These are phyloP conservation scores for Auriscalpium orientale DNA, from an alignment of 768 basidiomycete genomes.

Conservation along the genomic window DNA sequence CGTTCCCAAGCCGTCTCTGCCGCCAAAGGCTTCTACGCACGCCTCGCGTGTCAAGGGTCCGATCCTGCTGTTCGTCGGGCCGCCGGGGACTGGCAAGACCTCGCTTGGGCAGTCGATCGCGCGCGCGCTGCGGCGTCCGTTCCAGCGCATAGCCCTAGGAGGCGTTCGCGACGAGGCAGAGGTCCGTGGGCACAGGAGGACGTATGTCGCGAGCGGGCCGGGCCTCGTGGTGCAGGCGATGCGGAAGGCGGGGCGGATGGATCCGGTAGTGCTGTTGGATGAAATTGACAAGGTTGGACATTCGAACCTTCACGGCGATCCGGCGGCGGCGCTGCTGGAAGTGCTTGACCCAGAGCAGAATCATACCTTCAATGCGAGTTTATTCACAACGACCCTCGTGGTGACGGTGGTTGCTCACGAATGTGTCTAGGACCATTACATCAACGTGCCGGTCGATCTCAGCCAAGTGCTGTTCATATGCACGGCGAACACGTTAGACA, in stretches of 20 bases:
- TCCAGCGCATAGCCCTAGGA: conserved; percentile 87
- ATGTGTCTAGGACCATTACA: conserved; percentile 70
- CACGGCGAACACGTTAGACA: conserved; percentile 85
- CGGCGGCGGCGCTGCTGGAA: conserved; percentile 83
- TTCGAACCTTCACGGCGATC: conserved; percentile 87
- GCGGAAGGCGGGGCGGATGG: conserved; percentile 71
- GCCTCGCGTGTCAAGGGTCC: conserved; percentile 57
- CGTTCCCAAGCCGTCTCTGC: conserved; percentile 7
- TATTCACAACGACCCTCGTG: background rate
- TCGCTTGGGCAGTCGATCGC: conserved; percentile 88
- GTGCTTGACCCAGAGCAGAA: conserved; percentile 95
- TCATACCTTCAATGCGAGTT: conserved; percentile 62
- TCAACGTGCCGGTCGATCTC: conserved; percentile 83
- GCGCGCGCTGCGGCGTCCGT: conserved; percentile 72
- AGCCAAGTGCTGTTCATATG: conserved; percentile 89
- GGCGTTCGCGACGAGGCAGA: conserved; percentile 92
- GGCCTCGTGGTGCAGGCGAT: conserved; percentile 83
- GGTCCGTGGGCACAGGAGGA: conserved; percentile 70
- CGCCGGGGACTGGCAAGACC: conserved; percentile 88
- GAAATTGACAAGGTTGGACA: conserved; percentile 90
- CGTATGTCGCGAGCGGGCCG: conserved; percentile 87
- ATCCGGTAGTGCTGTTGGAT: conserved; percentile 81
- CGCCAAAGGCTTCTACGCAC: background rate
- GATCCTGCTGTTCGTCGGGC: conserved; percentile 81
- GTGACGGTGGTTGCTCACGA: background rate